Conservation (phyloP, 192 early-diverging fungal species). For the Geosiphon pyriformis region DNA sequence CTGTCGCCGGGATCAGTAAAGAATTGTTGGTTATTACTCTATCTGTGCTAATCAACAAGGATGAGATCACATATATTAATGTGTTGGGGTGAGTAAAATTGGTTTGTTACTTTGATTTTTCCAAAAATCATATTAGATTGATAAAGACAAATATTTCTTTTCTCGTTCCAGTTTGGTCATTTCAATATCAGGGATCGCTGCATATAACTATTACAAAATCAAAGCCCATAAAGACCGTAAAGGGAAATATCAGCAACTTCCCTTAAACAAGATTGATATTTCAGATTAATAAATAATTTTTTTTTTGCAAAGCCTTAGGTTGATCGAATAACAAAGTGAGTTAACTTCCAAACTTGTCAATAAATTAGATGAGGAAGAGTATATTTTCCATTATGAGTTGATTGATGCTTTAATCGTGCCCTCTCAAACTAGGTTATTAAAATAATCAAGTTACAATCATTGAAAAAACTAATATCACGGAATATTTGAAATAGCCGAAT, state of each 20-base stretch:
- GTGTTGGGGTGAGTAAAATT: constrained; percentile 50
- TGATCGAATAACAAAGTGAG: too few species aligned
- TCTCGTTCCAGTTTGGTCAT: constrained; percentile 39
- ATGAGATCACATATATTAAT: constrained; percentile 61
- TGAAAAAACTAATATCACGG: too few species aligned
- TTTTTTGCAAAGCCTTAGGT: too few species aligned
- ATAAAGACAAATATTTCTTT: not conserved
- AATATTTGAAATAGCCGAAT: too few species aligned
- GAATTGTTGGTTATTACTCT: constrained; percentile 73
- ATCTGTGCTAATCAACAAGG: constrained; percentile 65
- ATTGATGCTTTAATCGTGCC: too few species aligned
- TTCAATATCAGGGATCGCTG: constrained; percentile 50
- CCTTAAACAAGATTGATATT: not conserved
- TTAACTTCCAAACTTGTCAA: too few species aligned
- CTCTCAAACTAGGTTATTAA: too few species aligned
- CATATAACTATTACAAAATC: constrained; percentile 26
- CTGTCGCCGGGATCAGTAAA: constrained; percentile 74
- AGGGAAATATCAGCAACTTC: not conserved
- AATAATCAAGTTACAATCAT: too few species aligned
- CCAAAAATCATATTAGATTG: not conserved
- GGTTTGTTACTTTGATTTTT: not conserved
- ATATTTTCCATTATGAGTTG: too few species aligned
- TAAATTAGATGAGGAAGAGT: too few species aligned
- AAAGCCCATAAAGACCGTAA: not conserved
- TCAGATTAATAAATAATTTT: not conserved